A percentile compares a stretch with the other conserved stretches of the same genome.
These are phyloP conservation scores for Termitomyces sp. DNA, from an alignment of 768 basidiomycete species.

Conservation along the genomic window DNA sequence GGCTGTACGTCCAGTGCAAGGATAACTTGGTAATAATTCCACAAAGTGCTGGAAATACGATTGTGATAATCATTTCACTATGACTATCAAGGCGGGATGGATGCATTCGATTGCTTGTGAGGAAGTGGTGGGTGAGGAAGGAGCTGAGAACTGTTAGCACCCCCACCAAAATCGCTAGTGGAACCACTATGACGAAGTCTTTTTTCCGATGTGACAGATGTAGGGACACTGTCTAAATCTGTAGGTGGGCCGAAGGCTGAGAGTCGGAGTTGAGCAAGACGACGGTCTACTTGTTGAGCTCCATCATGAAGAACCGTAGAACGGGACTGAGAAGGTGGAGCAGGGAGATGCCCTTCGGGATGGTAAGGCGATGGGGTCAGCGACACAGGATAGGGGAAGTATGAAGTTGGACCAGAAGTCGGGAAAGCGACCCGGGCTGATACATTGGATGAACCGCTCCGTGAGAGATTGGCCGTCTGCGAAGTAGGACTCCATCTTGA, in stretches of 20 bases:
- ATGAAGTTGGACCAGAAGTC: constrained; percentile 15
- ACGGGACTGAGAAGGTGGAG: not conserved
- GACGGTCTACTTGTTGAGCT: constrained; percentile 22
- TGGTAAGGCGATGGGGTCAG: constrained; percentile 38
- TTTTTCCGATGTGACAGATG: constrained; percentile 45
- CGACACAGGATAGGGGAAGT: constrained; percentile 42
- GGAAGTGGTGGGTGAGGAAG: constrained; percentile 40
- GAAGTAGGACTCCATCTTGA: constrained; percentile 35
- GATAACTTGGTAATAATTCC: not conserved
- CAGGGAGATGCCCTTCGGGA: constrained; percentile 14
- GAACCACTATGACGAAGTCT: constrained; percentile 41
- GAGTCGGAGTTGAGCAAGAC: constrained; percentile 26
- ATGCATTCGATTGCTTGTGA: not conserved
- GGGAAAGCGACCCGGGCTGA: constrained; percentile 11
- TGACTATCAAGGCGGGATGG: not conserved
- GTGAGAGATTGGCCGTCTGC: constrained; percentile 8
- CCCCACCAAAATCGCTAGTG: constrained; percentile 17
- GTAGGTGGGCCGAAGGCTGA: constrained; percentile 43
- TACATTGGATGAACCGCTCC: constrained; percentile 4
- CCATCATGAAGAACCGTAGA: not conserved
- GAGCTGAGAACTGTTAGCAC: constrained; percentile 22
- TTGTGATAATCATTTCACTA: not conserved
- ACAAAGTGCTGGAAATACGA: not conserved
- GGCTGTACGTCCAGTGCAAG: not conserved
- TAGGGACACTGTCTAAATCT: constrained; percentile 40